These are phyloP conservation scores for Alternaria burnsii DNA, from an alignment of 2,329 filamentous ascomycete species.

Conservation along the genomic window DNA sequence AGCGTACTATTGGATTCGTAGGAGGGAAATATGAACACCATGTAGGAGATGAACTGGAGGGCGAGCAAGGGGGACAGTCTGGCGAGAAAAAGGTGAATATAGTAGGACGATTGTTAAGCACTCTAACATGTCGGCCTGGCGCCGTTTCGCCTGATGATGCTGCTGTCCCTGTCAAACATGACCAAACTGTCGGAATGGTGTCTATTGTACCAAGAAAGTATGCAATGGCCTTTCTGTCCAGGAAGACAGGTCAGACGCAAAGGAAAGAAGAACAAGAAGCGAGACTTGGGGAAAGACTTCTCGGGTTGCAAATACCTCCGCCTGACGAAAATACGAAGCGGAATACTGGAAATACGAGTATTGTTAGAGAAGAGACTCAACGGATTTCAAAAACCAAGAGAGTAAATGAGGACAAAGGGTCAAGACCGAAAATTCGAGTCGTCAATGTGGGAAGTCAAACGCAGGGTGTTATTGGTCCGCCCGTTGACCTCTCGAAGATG, in stretches of 20 bases:
- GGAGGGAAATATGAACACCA: not conserved
- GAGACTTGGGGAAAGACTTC: not conserved
- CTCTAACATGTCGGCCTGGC: constrained; percentile 4
- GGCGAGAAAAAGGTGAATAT: not conserved
- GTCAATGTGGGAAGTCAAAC: not conserved
- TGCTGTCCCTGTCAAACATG: not conserved
- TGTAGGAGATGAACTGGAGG: not conserved
- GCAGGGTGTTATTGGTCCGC: not conserved
- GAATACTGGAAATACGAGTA: not conserved
- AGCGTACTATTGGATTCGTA: not conserved
- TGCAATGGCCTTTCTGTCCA: not conserved
- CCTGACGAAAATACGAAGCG: not conserved
- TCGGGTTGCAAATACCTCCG: not conserved
- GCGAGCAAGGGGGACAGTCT: not conserved
- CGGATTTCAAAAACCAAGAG: not conserved
- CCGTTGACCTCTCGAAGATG: constrained; percentile 3
- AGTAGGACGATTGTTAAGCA: not conserved
- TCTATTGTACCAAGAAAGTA: constrained; percentile 2
- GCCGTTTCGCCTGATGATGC: not conserved
- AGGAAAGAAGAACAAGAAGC: not conserved
- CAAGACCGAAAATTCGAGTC: not conserved
- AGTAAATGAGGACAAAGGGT: not conserved
- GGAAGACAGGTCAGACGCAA: not conserved
- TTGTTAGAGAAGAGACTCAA: not conserved
- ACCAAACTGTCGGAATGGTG: not conserved